A percentile compares a stretch with the other conserved stretches of the same genome.
Conservation (phyloP, 106 monocot species). For the Cymbidium sinense region DNA sequence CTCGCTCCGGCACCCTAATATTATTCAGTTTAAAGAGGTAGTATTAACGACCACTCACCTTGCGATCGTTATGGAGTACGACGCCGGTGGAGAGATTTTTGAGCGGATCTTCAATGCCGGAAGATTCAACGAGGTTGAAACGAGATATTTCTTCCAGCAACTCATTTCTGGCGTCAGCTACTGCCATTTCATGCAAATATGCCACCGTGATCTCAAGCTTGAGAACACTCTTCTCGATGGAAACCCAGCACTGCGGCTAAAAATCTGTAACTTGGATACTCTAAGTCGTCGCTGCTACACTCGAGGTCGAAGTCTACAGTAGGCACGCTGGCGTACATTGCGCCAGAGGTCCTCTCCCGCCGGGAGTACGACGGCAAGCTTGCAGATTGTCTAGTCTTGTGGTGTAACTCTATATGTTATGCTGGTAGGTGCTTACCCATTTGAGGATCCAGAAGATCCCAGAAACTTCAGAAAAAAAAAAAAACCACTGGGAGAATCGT, state of each 20-base stretch:
- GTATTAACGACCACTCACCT: conserved; percentile 80
- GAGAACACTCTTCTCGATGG: conserved; percentile 89
- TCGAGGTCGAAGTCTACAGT: conserved; percentile 82
- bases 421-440: conserved; percentile 89
- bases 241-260: conserved; percentile 76
- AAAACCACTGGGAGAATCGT: conserved; percentile 73
- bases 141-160: conserved; percentile 93
- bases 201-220: conserved; percentile 84
- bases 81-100: conserved; percentile 88
- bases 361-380: conserved; percentile 85
- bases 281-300: conserved; percentile 82
- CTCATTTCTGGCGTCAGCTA: conserved; percentile 86
- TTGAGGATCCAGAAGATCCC: conserved; percentile 73
- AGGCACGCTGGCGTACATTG: conserved; percentile 91
- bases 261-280: conserved; percentile 92
- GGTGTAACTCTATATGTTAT: conserved; percentile 86
- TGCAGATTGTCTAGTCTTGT: conserved; percentile 74
- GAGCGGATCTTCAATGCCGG: conserved; percentile 75
- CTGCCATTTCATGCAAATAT: conserved; percentile 85
- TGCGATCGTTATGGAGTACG: conserved; percentile 87
- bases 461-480: conserved; percentile 75
- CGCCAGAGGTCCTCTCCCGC: conserved; percentile 74
- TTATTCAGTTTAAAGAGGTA: conserved; percentile 86
- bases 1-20: conserved; percentile 77
- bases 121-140: conserved; percentile 83